Evolutionary conservation across 768 basidiomycete genomes (phyloP).

Genomic region (Rhizopogon vulgaris): DNA sequence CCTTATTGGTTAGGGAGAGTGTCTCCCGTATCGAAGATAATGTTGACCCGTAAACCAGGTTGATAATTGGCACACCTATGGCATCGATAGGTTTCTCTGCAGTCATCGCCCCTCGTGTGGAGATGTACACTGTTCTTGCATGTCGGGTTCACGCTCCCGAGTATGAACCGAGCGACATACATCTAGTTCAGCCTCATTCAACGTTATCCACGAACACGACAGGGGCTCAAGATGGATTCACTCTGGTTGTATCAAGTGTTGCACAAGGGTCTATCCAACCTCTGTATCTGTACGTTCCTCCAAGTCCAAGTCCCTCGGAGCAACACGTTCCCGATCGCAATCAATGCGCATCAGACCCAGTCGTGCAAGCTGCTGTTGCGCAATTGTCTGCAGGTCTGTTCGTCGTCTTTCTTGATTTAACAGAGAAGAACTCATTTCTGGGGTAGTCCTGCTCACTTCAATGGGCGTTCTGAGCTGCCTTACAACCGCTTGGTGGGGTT

Average conservation of each 20-base stretch:
- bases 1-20: conserved; percentile 54
- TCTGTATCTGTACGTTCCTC: not conserved
- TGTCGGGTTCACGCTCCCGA: conserved; percentile 64
- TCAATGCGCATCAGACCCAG: conserved; percentile 60
- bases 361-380: conserved; percentile 67
- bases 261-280: not conserved
- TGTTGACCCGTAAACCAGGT: conserved; percentile 35
- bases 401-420: not conserved
- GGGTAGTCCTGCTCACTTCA: conserved; percentile 24
- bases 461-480: conserved; percentile 73
- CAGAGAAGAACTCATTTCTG: not conserved
- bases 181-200: not conserved
- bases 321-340: conserved; percentile 6
- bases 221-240: not conserved
- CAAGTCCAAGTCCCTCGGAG: not conserved
- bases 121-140: conserved; percentile 67
- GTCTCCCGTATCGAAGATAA: not conserved
- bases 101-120: conserved; percentile 63
- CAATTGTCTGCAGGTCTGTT: conserved; percentile 54
- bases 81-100: conserved; percentile 48
- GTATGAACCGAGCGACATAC: conserved; percentile 21
- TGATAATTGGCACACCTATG: conserved; percentile 49
- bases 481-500: conserved; percentile 84
- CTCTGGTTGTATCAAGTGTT: not conserved
- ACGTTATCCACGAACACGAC: not conserved